Base-by-base conservation (phyloP, 2,329 filamentous ascomycete species). In the Neopestalotiopsis rosae region DNA sequence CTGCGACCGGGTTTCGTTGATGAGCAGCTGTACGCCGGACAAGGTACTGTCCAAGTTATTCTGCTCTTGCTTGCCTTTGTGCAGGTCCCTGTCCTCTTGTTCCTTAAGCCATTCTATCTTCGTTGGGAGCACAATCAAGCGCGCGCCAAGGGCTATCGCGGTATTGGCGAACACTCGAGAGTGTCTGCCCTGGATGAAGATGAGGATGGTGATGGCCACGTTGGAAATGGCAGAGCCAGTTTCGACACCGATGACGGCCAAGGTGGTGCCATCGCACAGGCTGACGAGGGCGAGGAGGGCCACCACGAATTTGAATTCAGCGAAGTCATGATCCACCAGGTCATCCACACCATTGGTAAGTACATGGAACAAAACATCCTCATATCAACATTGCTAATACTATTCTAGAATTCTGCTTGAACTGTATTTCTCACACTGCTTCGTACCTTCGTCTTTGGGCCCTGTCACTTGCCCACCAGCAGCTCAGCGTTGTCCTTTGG, bases 401-500 rank as follows among this genome's bases (percentile, higher is more conserved):
- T 1, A n/a, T 20, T 1, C 38, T 74, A 94, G 94, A 99, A 87
- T 99, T 99, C 86, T 99, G 96, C 80, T 88, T 99, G 76, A 99
- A 99, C 87, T 98, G 95, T 81, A 95, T 99, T 72, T 99, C 96
- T 38, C 96, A 99, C 84, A 99, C 97, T 4, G 96, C 96, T 4
- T 99, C 96, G 1, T 99, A 99, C 83, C 92, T 99, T 62, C 96
- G 96, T 86, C 92, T 99, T 59, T 99, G 96, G 96, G 96, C 96
- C 40, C 83, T 99, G 75, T 99, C 96, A 1, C 91, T 99, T 70
- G 96, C 96, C 40, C 96, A 99, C 86, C 96, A 99, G 81, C 96
- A 98, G 87, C 91, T 99, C 70, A 97, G 94, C 63, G 92, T 95
- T 72, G 96, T 99, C 72, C 88, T 99, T 62, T 99, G 96, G 96